Conservation (phyloP, 345 rosid species). For the Leavenworthia alabamica region DNA sequence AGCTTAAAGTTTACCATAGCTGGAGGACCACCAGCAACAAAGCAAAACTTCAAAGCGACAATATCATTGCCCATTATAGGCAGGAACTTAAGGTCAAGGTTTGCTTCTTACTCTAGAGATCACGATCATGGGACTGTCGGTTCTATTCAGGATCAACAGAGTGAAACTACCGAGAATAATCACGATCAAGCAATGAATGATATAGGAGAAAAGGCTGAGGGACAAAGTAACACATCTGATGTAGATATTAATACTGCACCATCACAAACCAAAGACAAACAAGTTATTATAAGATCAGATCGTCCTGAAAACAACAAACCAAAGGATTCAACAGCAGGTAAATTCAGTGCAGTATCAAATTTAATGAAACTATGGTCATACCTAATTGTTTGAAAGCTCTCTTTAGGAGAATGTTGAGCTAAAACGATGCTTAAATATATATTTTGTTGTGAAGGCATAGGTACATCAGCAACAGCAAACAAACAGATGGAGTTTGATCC, state of each 20-base stretch:
- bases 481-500: slow-evolving; percentile 76
- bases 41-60: slow-evolving; percentile 81
- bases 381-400: background rate
- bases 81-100: slow-evolving; percentile 60
- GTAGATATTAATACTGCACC: slow-evolving; percentile 25
- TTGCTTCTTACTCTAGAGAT: slow-evolving; percentile 60
- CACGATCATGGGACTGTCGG: slow-evolving; percentile 5
- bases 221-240: slow-evolving; percentile 4
- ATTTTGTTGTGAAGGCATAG: slow-evolving; percentile 28
- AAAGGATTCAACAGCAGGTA: slow-evolving; percentile 35
- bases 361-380: background rate
- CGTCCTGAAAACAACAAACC: slow-evolving; percentile 32
- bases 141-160: slow-evolving; percentile 16
- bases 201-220: slow-evolving; percentile 10
- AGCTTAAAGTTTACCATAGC: slow-evolving; percentile 70
- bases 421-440: background rate
- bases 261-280: slow-evolving; percentile 23
- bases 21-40: slow-evolving; percentile 87
- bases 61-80: slow-evolving; percentile 77
- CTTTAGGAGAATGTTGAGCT: background rate
- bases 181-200: slow-evolving; percentile 11
- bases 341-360: background rate
- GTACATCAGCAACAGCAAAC: slow-evolving; percentile 29
- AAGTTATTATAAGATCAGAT: slow-evolving; percentile 23
- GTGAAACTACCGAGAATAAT: slow-evolving; percentile 10